phyloP scores from a whole-genome alignment of 768 basidiomycete genomes.

The Leccinum subtestaceum region DNA sequence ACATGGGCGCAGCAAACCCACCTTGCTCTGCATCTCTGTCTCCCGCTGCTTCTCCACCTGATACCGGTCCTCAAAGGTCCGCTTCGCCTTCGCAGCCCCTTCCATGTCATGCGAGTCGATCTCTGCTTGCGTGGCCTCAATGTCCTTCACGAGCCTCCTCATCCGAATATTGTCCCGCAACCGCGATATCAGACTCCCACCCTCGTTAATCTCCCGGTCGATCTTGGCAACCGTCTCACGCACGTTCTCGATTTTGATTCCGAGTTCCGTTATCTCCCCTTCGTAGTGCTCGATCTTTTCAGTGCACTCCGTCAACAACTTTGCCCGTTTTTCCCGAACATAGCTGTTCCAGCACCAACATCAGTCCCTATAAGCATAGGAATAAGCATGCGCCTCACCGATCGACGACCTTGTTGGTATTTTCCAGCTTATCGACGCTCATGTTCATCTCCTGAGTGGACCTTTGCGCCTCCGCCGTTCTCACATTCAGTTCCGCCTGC shows the following conservation, averaged over 20 bases:
- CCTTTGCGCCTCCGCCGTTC: slow-evolving; percentile 51
- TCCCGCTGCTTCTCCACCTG: slow-evolving; percentile 68
- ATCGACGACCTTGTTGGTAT: slow-evolving; percentile 61
- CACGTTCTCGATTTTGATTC: slow-evolving; percentile 38
- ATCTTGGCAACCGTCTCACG: slow-evolving; percentile 51
- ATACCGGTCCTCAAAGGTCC: slow-evolving; percentile 83
- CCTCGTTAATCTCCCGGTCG: slow-evolving; percentile 77
- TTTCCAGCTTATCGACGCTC: slow-evolving; percentile 58
- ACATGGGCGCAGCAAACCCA: slow-evolving; percentile 29
- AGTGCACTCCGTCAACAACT: slow-evolving; percentile 57
- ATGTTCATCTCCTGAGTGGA: slow-evolving; percentile 63
- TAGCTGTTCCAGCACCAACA: slow-evolving; percentile 49
- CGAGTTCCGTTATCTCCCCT: slow-evolving; percentile 42
- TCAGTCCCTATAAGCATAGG: background rate
- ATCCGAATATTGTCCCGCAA: slow-evolving; percentile 83
- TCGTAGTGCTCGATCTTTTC: slow-evolving; percentile 50
- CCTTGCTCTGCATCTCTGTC: slow-evolving; percentile 66
- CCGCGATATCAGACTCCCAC: slow-evolving; percentile 65
- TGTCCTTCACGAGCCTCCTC: slow-evolving; percentile 63
- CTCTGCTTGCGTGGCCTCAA: slow-evolving; percentile 62
- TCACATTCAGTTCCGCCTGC: slow-evolving; percentile 49
- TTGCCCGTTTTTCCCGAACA: slow-evolving; percentile 62
- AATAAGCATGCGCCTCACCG: slow-evolving; percentile 39
- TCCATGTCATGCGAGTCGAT: slow-evolving; percentile 82
- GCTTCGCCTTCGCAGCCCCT: slow-evolving; percentile 76